Evolutionary conservation across 805 yeast species (phyloP), one percentile per base, ranked within the genome.

Genomic region (Monosporozyma servazzii): DNA sequence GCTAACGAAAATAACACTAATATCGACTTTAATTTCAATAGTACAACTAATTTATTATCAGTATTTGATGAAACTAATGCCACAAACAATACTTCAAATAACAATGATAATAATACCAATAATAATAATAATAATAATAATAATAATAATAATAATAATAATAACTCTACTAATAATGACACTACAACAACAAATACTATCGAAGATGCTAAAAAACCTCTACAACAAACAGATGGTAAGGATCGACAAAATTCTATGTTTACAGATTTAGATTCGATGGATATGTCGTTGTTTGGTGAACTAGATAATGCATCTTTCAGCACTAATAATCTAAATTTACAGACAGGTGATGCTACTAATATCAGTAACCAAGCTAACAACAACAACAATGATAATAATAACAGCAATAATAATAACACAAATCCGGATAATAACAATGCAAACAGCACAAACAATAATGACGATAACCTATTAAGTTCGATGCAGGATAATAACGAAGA

Each of bases 231-330:
- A 10, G 47, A 45, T 33, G 33, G 29, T 8, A 42, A 27, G 8
- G 49, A 48, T 33, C 29, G 29, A 3, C 39, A 42, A 29, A 33
- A 48, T 23, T 36, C 45, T 6, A 51, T 54, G 45, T 54, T 55
- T 30, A 56, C 54, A 36, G 66, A 61, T 40, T 51, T 61, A 25
- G 62, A 64, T 48, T 52, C 59, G 5, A 58, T 66, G 59, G 68
- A 63, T 48, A 58, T 66, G 43, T 59, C 68, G 1, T 58, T 66
- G 58, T 63, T 64, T 48, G 57, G 65, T 4, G 65, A 63, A 9
- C 50, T 66, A 40, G 74, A 69, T 49, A 58, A 64, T 39, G 53
- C 60, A 5, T 71, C 65, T 18, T 52, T 65, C 36, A 63, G 58
- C 25, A 56, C 67, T 50, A 53, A 51, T 15, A 56, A 49, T 43